A percentile compares a stretch with the other conserved stretches of the same genome.
Evolutionary conservation across 352 stramenopile species (phyloP).

Genomic region (Poterioochromonas sp.): DNA sequence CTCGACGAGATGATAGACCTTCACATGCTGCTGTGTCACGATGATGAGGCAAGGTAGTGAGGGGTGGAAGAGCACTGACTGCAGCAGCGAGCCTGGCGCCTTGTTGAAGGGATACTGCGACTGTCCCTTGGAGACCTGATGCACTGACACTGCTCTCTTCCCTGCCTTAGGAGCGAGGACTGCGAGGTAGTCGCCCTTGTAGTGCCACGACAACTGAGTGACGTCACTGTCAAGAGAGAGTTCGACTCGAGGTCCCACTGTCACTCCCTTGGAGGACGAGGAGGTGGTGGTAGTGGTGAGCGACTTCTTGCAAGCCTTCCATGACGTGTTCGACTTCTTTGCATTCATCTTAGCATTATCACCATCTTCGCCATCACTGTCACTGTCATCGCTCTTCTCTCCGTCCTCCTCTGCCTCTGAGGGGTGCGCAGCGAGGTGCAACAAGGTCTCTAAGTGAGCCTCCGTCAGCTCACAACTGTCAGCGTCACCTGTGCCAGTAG

Average conservation of each 20-base stretch:
- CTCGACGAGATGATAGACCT: slow-evolving; percentile 98
- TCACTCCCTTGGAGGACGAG: slow-evolving; percentile 70
- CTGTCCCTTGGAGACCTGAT: slow-evolving; percentile 86
- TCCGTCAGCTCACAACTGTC: slow-evolving; percentile 88
- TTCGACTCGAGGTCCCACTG: slow-evolving; percentile 65
- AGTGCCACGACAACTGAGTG: slow-evolving; percentile 87
- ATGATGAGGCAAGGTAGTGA: slow-evolving; percentile 99
- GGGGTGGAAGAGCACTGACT: slow-evolving; percentile 93
- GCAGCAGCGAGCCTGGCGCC: slow-evolving; percentile 66
- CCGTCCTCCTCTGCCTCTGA: slow-evolving; percentile 47
- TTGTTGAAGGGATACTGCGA: slow-evolving; percentile 93
- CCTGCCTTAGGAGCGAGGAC: background rate
- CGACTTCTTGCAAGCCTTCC: background rate
- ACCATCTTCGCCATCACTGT: slow-evolving; percentile 45
- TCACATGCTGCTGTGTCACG: slow-evolving; percentile 92
- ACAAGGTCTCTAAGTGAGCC: slow-evolving; percentile 62
- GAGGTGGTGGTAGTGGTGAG: background rate
- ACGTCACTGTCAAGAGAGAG: slow-evolving; percentile 76
- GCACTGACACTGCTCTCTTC: background rate
- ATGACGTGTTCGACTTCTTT: slow-evolving; percentile 51
- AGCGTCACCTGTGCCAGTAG: slow-evolving; percentile 79
- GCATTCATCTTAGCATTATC: slow-evolving; percentile 37
- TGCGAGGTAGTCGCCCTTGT: slow-evolving; percentile 90
- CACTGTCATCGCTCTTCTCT: slow-evolving; percentile 39
- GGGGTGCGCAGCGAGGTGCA: slow-evolving; percentile 40